Evolutionary conservation across 331 rosid genomes (phyloP).

Genomic region (Quercus lobata): DNA sequence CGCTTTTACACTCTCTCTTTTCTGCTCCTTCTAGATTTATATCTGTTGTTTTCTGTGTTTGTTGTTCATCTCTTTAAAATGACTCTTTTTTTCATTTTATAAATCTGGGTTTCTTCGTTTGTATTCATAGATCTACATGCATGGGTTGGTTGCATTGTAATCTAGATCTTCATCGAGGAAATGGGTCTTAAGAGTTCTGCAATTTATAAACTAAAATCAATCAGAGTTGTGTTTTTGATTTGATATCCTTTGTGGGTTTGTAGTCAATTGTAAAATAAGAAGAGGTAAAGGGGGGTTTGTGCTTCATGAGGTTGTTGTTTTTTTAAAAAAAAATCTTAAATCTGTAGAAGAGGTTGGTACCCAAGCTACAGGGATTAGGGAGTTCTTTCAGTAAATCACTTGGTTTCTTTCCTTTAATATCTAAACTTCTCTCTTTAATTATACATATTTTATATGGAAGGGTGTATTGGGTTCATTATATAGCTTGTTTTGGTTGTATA

Average conservation of each 20-base stretch:
- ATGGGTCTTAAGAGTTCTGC: background rate
- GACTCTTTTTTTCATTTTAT: background rate
- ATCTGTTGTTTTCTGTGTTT: background rate
- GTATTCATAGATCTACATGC: conserved; percentile 34
- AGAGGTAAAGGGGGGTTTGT: background rate
- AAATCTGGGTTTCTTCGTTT: background rate
- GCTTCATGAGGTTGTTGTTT: background rate
- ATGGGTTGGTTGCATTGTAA: background rate
- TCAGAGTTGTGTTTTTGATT: background rate
- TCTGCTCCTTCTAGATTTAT: background rate
- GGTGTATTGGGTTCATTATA: background rate
- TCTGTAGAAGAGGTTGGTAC: no score
- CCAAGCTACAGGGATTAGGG: no score
- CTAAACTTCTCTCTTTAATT: background rate
- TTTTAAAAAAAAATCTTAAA: no score
- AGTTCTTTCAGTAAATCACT: no score
- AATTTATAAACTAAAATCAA: background rate
- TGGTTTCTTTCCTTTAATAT: background rate
- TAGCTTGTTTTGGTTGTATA: background rate
- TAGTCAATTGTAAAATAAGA: background rate
- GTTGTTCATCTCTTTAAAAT: background rate
- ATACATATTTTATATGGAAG: background rate
- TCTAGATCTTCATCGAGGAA: background rate
- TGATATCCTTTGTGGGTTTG: background rate
- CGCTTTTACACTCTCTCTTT: background rate